phyloP scores from a whole-genome alignment of 805 yeast genomes.

The Yarrowia yakushimensis region DNA sequence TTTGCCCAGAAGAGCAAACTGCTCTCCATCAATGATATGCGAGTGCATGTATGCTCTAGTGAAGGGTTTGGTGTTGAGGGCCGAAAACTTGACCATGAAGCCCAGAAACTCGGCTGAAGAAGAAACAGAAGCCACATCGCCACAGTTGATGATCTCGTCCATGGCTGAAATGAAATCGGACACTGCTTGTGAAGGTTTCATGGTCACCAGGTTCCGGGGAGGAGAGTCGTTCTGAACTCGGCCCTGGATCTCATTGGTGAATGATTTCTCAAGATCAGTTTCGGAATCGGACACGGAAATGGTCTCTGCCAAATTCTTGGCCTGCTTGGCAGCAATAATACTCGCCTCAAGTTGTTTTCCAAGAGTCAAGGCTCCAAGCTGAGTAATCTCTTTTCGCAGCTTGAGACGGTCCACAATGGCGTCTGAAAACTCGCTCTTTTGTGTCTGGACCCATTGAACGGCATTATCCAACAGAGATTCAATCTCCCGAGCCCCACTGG shows the following conservation, averaged over 20 bases:
- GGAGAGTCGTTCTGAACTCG: constrained; percentile 33
- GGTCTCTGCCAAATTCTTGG: neutral
- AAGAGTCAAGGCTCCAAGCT: neutral
- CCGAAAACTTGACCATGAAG: constrained; percentile 35
- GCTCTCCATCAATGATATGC: constrained; percentile 1
- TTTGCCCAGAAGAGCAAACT: constrained; percentile 24
- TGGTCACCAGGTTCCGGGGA: constrained; percentile 30
- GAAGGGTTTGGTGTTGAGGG: constrained; percentile 31
- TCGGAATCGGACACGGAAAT: neutral
- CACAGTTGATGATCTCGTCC: constrained; percentile 27
- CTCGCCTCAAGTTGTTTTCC: neutral
- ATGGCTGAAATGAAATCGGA: constrained; percentile 28
- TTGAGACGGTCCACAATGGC: neutral
- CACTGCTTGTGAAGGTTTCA: constrained; percentile 30
- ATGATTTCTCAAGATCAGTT: neutral
- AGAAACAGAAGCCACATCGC: constrained; percentile 27
- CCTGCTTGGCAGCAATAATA: constrained; percentile 6
- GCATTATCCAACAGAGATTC: constrained; percentile 33
- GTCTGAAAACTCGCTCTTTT: neutral
- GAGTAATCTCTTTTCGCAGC: neutral
- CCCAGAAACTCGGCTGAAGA: constrained; percentile 37
- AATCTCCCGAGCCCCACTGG: constrained; percentile 29
- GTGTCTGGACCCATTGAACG: constrained; percentile 44
- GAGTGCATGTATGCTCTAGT: constrained; percentile 34
- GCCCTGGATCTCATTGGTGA: constrained; percentile 32